phyloP scores from a whole-genome alignment of 148 eudicot genomes.

The Persicaria maculosa region DNA sequence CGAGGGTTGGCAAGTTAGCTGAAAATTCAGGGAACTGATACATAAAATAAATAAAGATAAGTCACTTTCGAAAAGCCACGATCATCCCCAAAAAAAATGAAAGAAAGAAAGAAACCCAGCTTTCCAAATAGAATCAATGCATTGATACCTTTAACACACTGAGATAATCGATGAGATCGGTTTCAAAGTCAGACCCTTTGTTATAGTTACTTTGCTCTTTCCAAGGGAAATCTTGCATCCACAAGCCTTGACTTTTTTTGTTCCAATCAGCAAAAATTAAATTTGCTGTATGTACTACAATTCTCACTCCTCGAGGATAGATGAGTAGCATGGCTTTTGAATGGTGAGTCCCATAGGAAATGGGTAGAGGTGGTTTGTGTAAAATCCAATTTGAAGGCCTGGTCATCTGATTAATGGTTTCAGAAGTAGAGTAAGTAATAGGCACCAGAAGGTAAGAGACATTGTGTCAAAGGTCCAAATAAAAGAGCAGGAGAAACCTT shows the following conservation, averaged over 20 bases:
- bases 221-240: constrained; percentile 99
- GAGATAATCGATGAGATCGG: constrained; percentile 71
- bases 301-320: constrained; percentile 85
- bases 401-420: constrained; percentile 39
- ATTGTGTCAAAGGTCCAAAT: neutral
- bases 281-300: constrained; percentile 92
- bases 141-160: constrained; percentile 62
- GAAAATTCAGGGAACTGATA: constrained; percentile 76
- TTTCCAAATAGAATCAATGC: neutral
- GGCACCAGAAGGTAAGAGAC: neutral
- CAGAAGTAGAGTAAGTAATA: neutral
- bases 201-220: constrained; percentile 43
- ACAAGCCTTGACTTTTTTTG: constrained; percentile 91
- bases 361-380: constrained; percentile 91
- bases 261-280: constrained; percentile 94
- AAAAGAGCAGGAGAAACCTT: constrained; percentile 41
- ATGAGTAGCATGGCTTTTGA: constrained; percentile 96
- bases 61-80: neutral
- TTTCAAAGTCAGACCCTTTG: constrained; percentile 67
- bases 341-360: constrained; percentile 95
- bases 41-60: neutral
- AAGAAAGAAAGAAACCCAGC: neutral
- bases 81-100: neutral
- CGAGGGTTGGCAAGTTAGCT: constrained; percentile 48
- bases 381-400: constrained; percentile 75